These are phyloP conservation scores for Geosmithia flava DNA, from an alignment of 2,329 filamentous ascomycete species.

Conservation along the genomic window DNA sequence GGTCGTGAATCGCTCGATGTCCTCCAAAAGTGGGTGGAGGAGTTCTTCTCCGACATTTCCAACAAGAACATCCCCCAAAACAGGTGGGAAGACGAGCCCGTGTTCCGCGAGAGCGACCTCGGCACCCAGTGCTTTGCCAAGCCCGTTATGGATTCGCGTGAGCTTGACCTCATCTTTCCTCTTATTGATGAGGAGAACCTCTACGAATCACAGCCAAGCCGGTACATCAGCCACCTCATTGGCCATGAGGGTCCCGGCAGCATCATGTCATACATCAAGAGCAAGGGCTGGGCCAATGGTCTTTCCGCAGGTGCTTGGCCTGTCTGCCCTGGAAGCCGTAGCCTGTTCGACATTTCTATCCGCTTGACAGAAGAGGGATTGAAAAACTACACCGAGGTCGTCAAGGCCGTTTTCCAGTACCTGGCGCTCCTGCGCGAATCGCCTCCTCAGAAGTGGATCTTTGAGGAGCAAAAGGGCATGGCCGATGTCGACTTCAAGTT, in stretches of 20 bases:
- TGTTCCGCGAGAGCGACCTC: slow-evolving; percentile 35
- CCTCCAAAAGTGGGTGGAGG: slow-evolving; percentile 70
- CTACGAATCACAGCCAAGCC: slow-evolving; percentile 69
- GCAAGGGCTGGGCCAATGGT: slow-evolving; percentile 79
- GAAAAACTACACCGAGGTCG: slow-evolving; percentile 68
- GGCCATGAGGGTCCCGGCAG: slow-evolving; percentile 90
- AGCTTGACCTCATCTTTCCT: slow-evolving; percentile 70
- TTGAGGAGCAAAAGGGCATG: slow-evolving; percentile 81
- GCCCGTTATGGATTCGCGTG: slow-evolving; percentile 78
- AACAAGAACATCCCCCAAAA: slow-evolving; percentile 67
- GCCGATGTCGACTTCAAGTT: slow-evolving; percentile 93
- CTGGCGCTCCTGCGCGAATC: slow-evolving; percentile 72
- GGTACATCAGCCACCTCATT: slow-evolving; percentile 80
- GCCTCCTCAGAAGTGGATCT: slow-evolving; percentile 83
- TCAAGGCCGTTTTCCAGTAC: slow-evolving; percentile 83
- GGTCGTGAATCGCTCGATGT: slow-evolving; percentile 73
- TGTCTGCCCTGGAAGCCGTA: slow-evolving; percentile 64
- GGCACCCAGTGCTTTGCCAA: slow-evolving; percentile 72
- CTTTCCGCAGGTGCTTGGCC: slow-evolving; percentile 66
- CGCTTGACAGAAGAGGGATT: slow-evolving; percentile 74
- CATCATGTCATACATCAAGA: slow-evolving; percentile 80
- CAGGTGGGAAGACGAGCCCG: slow-evolving; percentile 38
- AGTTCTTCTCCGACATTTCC: slow-evolving; percentile 68
- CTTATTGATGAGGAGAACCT: slow-evolving; percentile 74
- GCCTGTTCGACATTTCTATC: slow-evolving; percentile 69